Percentiles rank a stretch among this genome's conserved stretches.
phyloP scores from a whole-genome alignment of 495 filamentous ascomycete genomes.

The Aspergillus sparsus region DNA sequence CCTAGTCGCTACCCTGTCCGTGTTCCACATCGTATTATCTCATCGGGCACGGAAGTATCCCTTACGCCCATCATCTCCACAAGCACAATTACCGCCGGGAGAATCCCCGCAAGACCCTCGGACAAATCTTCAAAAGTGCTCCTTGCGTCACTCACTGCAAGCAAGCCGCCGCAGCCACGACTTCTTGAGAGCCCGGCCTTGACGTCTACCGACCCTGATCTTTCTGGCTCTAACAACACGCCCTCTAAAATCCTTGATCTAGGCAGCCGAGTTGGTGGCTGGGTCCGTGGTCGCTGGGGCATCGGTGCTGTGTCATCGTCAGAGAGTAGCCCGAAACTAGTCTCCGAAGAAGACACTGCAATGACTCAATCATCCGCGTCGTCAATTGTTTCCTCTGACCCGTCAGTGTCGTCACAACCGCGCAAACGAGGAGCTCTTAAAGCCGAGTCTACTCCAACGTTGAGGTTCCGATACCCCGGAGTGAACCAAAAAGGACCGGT shows the following conservation, averaged over 20 bases:
- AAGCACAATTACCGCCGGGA: slow-evolving; percentile 43
- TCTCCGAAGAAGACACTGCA: slow-evolving; percentile 17
- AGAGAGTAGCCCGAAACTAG: slow-evolving; percentile 21
- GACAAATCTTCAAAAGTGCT: slow-evolving; percentile 38
- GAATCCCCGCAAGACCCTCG: slow-evolving; percentile 24
- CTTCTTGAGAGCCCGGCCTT: slow-evolving; percentile 13
- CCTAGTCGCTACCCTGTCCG: slow-evolving; percentile 28
- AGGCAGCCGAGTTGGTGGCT: slow-evolving; percentile 53
- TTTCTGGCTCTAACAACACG: slow-evolving; percentile 28
- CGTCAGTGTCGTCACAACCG: slow-evolving; percentile 12
- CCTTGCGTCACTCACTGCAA: slow-evolving; percentile 44
- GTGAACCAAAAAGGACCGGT: slow-evolving; percentile 53
- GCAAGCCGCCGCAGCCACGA: slow-evolving; percentile 17
- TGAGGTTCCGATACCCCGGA: slow-evolving; percentile 44
- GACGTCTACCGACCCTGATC: slow-evolving; percentile 26
- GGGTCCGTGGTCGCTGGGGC: slow-evolving; percentile 59
- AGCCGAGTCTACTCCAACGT: slow-evolving; percentile 13
- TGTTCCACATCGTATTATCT: slow-evolving; percentile 41
- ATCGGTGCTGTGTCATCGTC: slow-evolving; percentile 36
- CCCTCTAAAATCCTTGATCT: slow-evolving; percentile 36
- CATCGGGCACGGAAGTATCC: slow-evolving; percentile 34
- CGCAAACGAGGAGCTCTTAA: slow-evolving; percentile 1
- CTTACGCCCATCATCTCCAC: slow-evolving; percentile 51
- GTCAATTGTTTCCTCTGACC: slow-evolving; percentile 11
- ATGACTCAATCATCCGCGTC: slow-evolving; percentile 20